These are phyloP conservation scores for Phlyctochytrium planicorne DNA, from an alignment of 192 early-diverging fungal species.

Conservation along the genomic window DNA sequence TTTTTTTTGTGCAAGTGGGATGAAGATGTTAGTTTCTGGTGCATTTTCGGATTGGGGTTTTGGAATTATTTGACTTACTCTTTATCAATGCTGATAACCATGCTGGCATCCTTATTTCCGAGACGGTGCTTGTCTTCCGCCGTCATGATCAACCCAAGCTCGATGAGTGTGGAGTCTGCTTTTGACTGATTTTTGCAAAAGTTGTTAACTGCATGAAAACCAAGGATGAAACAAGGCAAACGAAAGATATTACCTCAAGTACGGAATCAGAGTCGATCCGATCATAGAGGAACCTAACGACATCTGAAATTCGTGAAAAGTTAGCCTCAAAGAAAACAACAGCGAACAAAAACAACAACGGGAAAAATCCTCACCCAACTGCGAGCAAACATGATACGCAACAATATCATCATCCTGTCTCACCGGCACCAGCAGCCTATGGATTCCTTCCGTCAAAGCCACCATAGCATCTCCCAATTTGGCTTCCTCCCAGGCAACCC, in stretches of 20 bases:
- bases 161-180: background rate
- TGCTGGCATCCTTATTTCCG: background rate
- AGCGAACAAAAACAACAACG: background rate
- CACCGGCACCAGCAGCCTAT: conserved; percentile 3
- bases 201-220: background rate
- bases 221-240: background rate
- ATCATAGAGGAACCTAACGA: conserved; percentile 6
- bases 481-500: conserved; percentile 5
- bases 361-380: background rate
- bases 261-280: background rate
- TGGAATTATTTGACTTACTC: no score
- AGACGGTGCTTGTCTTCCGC: background rate
- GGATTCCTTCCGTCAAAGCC: conserved; percentile 9
- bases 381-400: conserved; percentile 2
- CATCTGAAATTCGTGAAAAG: background rate
- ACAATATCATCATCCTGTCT: background rate
- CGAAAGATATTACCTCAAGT: background rate
- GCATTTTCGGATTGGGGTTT: no score
- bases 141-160: background rate
- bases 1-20: no score
- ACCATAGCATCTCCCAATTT: conserved; percentile 4
- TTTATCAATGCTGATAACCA: background rate
- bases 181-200: background rate
- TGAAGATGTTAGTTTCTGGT: no score
- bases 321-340: background rate